Evolutionary conservation across 1,284 basidiomycete genomes (phyloP).

Genomic region (Phlebopus sp.): DNA sequence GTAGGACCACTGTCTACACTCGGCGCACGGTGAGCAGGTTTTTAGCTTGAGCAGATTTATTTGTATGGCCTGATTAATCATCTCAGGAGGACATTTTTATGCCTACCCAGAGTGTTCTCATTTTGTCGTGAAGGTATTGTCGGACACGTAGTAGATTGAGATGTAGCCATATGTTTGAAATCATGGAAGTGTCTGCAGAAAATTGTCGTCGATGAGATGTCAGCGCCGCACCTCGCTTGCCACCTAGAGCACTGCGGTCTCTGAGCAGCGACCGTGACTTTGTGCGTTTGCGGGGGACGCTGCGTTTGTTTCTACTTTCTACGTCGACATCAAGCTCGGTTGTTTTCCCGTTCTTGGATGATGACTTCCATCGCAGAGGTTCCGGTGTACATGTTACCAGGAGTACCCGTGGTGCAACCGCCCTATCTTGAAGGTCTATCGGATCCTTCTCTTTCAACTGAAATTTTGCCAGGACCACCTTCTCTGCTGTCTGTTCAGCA

Average conservation of each 20-base stretch:
- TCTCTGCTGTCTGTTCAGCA: constrained; percentile 66
- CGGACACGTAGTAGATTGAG: constrained; percentile 2
- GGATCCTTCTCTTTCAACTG: constrained; percentile 72
- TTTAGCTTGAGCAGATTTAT: no score
- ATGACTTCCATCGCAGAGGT: constrained; percentile 68
- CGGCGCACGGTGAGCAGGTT: no score
- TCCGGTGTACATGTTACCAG: constrained; percentile 64
- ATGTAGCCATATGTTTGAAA: constrained; percentile 20
- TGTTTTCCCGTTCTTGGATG: constrained; percentile 27
- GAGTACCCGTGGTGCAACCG: constrained; percentile 67
- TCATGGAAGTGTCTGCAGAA: constrained; percentile 17
- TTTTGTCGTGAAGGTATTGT: not conserved
- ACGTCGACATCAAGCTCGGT: constrained; percentile 15
- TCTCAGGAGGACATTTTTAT: no score
- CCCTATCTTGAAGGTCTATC: constrained; percentile 66
- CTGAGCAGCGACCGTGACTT: constrained; percentile 16
- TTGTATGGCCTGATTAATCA: no score
- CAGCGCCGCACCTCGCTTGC: constrained; percentile 22
- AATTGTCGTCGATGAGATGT: constrained; percentile 24
- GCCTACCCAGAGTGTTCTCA: no score
- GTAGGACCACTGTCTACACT: no score
- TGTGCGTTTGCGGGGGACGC: constrained; percentile 21
- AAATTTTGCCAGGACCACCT: constrained; percentile 81
- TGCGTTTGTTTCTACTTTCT: constrained; percentile 17
- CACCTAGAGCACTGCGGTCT: constrained; percentile 17